Base-by-base conservation (phyloP, 2,329 filamentous ascomycete species). In the Stagonosporopsis tanaceti region DNA sequence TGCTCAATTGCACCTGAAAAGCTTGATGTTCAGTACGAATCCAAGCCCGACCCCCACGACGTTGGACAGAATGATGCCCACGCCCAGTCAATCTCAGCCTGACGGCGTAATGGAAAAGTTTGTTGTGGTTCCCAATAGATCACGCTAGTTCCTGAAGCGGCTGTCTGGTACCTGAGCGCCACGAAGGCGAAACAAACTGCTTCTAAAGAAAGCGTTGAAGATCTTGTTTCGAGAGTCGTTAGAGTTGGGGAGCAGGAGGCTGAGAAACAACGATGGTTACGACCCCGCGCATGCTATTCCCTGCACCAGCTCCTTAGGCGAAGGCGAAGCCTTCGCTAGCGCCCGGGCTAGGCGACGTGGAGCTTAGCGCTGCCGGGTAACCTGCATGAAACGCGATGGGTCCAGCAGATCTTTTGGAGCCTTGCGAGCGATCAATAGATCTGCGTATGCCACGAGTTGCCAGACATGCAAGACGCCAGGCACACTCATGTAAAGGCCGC, bases 191-290 rank as follows among this genome's bases (percentile, higher is more conserved):
- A 67, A 65, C 60, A 54, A 30, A 14, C 2, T 44, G 44, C 37
- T 66, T 60, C 66, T 63, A 68, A 68, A 65, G 54, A 60, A 62
- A 64, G 64, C 9, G 45, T 54, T 46, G 57, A 61, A 59, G 59
- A 47, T 56, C 30, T 50, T 59, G 58, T 62, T 65, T 66, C 62
- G 58, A 48, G 22, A 37, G 25, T 47, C 38, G 51, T 55, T 34
- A 56, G 60, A 38, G 53, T 59, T 60, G 50, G 54, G 39, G 53
- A 57, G 47, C 37, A 47, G 39, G 50, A 59, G 39, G 47, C 34
- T 47, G 42, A 57, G 47, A 58, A 67, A 61, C 52, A 30, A 30
- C 50, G 61, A 67, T 62, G 47, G 57, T 59, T 50, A 48, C 48
- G 54, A 15, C 38, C 38, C 53, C 53, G 38, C 48, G 38, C 34